Evolutionary conservation across 164 flowering plant genomes (phyloP), one percentile per base, ranked within the genome.

Genomic region (Houttuynia cordata): DNA sequence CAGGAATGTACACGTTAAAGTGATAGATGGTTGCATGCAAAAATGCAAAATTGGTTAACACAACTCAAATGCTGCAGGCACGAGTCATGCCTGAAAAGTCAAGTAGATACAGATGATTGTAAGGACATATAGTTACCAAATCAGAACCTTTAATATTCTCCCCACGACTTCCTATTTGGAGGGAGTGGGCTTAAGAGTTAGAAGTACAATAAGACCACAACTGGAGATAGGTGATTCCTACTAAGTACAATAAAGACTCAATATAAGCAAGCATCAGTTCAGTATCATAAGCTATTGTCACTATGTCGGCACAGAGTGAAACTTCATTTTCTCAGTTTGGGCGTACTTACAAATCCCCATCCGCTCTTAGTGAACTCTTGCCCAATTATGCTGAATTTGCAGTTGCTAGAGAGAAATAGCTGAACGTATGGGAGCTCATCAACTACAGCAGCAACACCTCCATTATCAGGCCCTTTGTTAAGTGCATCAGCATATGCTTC

Each of bases 311-410:
- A 45, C 3, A 45, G 17, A 12, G 24, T 23, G 45, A 21, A 14
- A 23, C 21, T 25, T 39, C 22, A 67, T 30, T 30, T 30, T 30
- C 37, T 30, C 4, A 30, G 37, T 30, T 30, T 30, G 37, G 6
- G 37, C 2, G 37, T 67, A 80, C 87, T 81, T 78, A 81, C 87
- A 71, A 80, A 83, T 53, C 85, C 87, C 87, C 87, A 83, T 1
- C 83, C 85, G 51, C 68, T 73, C 67, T 70, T 79, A 37, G 83
- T 83, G 67, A 80, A 79, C 47, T 74, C 80, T 61, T 63, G 72
- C 12, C 87, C 87, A 10, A 76, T 68, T 47, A 72, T 67, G 50
- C 70, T 68, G 69, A 79, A 79, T 58, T 73, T 67, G 71, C 87
- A 79, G 12, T 68, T 57, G 8, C 59, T 70, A 20, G 85, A 77